Conservation (phyloP, 2,329 filamentous ascomycete genomes). For the Aspergillus quadrilineatus region DNA sequence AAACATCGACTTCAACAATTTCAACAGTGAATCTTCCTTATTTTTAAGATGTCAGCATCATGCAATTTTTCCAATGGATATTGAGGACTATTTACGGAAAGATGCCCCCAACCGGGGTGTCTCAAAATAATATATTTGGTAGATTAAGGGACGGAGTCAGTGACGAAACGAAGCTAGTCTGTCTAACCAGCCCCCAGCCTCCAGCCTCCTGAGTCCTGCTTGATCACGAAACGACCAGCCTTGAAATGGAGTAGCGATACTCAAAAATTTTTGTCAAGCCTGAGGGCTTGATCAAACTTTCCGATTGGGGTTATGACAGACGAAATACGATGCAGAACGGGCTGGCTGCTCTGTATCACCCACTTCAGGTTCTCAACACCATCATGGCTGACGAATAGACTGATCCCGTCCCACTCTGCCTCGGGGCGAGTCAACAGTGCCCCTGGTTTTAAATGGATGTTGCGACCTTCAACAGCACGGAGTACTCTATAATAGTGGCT, state of each 20-base stretch:
- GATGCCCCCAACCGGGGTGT: background rate
- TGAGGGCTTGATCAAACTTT: background rate
- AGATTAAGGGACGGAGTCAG: background rate
- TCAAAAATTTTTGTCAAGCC: background rate
- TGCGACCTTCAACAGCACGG: background rate
- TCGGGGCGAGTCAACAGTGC: constrained; percentile 14
- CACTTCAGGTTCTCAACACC: background rate
- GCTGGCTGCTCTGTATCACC: background rate
- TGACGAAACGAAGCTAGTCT: constrained; percentile 3
- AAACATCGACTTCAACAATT: background rate
- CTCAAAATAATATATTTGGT: constrained; percentile 3
- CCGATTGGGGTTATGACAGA: background rate
- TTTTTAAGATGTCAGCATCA: background rate
- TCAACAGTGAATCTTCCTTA: background rate
- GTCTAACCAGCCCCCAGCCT: background rate
- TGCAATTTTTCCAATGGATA: background rate
- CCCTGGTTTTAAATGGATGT: constrained; percentile 24
- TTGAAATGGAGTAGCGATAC: background rate
- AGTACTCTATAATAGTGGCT: constrained; percentile 1
- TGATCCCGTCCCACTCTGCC: background rate
- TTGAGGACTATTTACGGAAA: background rate
- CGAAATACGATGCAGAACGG: background rate
- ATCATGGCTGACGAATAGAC: background rate
- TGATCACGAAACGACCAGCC: background rate
- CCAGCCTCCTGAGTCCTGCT: background rate